These are phyloP conservation scores for Penicillium parvum DNA, from an alignment of 495 filamentous ascomycete species.

Conservation along the genomic window DNA sequence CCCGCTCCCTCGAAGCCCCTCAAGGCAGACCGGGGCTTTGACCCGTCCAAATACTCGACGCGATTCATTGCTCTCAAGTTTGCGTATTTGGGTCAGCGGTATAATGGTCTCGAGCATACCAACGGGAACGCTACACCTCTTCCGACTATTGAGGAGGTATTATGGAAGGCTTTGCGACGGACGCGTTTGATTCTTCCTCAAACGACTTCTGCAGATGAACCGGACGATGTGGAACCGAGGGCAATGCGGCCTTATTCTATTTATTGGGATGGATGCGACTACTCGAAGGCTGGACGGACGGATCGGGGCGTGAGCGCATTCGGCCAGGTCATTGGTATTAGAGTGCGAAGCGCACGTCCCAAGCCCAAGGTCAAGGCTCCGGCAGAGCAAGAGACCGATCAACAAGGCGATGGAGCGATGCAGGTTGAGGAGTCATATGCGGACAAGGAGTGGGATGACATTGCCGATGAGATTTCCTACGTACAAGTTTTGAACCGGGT, in stretches of 20 bases:
- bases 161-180: slow-evolving; percentile 85
- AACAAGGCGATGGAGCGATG: slow-evolving; percentile 20
- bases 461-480: slow-evolving; percentile 81
- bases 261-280: slow-evolving; percentile 77
- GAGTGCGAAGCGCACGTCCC: slow-evolving; percentile 74
- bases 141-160: slow-evolving; percentile 82
- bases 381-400: slow-evolving; percentile 8
- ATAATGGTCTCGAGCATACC: slow-evolving; percentile 88
- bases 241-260: slow-evolving; percentile 40
- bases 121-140: slow-evolving; percentile 57
- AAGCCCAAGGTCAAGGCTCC: slow-evolving; percentile 21
- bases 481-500: slow-evolving; percentile 74
- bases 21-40: slow-evolving; percentile 51
- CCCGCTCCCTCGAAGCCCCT: slow-evolving; percentile 23
- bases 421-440: slow-evolving; percentile 25
- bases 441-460: slow-evolving; percentile 59
- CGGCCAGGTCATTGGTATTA: slow-evolving; percentile 84
- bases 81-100: slow-evolving; percentile 84
- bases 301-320: slow-evolving; percentile 94
- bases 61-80: slow-evolving; percentile 87
- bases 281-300: slow-evolving; percentile 91
- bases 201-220: slow-evolving; percentile 33
- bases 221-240: slow-evolving; percentile 21
- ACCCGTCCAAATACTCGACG: slow-evolving; percentile 76
- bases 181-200: slow-evolving; percentile 74